These are phyloP conservation scores for Penicillium concentricum DNA, from an alignment of 2,329 filamentous ascomycete species.

Conservation along the genomic window DNA sequence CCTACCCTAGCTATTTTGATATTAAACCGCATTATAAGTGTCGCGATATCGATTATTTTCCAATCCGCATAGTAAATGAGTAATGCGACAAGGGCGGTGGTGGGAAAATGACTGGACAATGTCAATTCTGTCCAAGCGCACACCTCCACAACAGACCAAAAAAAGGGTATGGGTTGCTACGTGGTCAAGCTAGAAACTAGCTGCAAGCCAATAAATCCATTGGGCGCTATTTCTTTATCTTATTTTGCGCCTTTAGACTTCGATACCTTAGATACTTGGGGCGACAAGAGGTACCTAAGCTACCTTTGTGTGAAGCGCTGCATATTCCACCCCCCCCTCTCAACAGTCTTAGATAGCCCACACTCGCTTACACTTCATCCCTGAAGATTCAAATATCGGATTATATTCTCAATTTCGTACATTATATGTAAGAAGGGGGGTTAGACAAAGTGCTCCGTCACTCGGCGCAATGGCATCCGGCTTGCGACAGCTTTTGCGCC, in stretches of 20 bases:
- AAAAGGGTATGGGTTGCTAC: conserved; percentile 7
- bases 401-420: conserved; percentile 3
- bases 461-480: conserved; percentile 26
- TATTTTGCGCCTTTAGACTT: neutral
- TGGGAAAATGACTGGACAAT: conserved; percentile 6
- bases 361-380: neutral
- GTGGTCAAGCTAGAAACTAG: conserved; percentile 11
- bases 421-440: neutral
- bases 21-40: conserved; percentile 5
- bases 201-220: conserved; percentile 8
- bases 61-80: neutral
- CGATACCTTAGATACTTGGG: neutral
- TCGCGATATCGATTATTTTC: conserved; percentile 11
- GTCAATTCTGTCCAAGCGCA: conserved; percentile 6
- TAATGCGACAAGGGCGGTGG: conserved; percentile 22
- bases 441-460: conserved; percentile 16
- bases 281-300: conserved; percentile 2
- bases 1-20: conserved; percentile 8
- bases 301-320: conserved; percentile 4
- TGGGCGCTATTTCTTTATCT: conserved; percentile 8
- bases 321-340: neutral
- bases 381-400: neutral
- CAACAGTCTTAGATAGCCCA: neutral
- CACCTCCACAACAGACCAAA: conserved; percentile 6
- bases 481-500: conserved; percentile 28